phyloP scores from a whole-genome alignment of 1,139 yeast species.

The Sugiyamaella pinicola region DNA sequence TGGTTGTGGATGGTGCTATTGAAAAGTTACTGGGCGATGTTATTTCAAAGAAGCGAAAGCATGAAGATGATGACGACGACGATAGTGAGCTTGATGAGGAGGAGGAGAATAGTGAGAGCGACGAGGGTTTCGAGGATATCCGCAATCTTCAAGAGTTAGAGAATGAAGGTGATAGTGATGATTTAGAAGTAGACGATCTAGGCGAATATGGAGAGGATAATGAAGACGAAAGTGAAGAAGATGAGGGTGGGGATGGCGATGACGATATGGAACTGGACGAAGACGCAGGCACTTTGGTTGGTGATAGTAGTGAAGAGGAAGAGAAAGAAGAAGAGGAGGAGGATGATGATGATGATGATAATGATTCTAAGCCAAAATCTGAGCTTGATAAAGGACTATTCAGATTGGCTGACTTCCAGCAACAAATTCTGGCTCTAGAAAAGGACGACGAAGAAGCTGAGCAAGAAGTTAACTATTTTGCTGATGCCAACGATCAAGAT shows the following conservation, averaged over 20 bases:
- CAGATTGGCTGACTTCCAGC: conserved; percentile 81
- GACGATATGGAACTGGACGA: conserved; percentile 26
- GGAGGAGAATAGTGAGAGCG: conserved; percentile 17
- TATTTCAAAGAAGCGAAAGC: conserved; percentile 29
- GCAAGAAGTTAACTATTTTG: conserved; percentile 72
- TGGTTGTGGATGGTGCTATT: conserved; percentile 72
- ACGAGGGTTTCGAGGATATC: conserved; percentile 2
- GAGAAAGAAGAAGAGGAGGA: no score
- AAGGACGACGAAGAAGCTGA: conserved; percentile 49
- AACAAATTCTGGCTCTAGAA: conserved; percentile 75
- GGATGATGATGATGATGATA: conserved; percentile 33
- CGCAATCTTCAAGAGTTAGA: conserved; percentile 13
- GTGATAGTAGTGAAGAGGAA: conserved; percentile 23
- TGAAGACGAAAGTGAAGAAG: conserved; percentile 27
- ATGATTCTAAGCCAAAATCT: conserved; percentile 38
- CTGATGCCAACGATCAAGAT: conserved; percentile 57
- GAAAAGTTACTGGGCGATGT: conserved; percentile 52
- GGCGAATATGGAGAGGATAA: conserved; percentile 19
- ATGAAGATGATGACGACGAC: conserved; percentile 26
- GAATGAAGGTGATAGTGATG: conserved; percentile 30
- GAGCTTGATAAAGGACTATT: conserved; percentile 86
- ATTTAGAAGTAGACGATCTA: conserved; percentile 27
- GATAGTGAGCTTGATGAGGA: conserved; percentile 29
- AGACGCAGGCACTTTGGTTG: conserved; percentile 23
- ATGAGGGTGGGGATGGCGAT: conserved; percentile 25